These are phyloP conservation scores for Cyberlindnera euphorbiiphila DNA, from an alignment of 805 yeast species.

Conservation along the genomic window DNA sequence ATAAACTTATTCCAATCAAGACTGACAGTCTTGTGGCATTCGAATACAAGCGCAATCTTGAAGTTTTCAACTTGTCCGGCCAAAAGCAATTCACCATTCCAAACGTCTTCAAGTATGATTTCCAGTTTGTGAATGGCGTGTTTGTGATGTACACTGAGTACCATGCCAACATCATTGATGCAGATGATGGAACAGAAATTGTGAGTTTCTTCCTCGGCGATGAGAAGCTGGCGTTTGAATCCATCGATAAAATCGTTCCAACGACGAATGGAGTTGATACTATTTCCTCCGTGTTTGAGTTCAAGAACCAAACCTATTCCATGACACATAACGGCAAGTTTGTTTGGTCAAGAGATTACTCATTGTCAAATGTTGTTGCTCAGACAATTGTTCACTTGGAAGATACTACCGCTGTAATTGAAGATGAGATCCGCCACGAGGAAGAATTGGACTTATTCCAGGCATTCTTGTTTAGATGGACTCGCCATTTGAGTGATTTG, in stretches of 20 bases:
- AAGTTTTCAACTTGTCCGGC: conserved; percentile 16
- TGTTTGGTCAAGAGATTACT: conserved; percentile 43
- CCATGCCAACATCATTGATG: conserved; percentile 23
- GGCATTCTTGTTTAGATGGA: conserved; percentile 33
- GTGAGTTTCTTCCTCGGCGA: conserved; percentile 18
- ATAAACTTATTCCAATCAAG: conserved; percentile 17
- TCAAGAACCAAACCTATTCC: conserved; percentile 12
- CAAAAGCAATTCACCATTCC: conserved; percentile 19
- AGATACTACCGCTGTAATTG: conserved; percentile 21
- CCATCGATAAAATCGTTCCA: conserved; percentile 7
- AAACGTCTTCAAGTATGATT: conserved; percentile 22
- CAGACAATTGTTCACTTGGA: conserved; percentile 29
- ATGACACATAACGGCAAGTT: conserved; percentile 11
- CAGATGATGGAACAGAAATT: conserved; percentile 25
- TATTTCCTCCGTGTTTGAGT: conserved; percentile 15
- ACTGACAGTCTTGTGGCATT: conserved; percentile 22
- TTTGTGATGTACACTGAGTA: conserved; percentile 24
- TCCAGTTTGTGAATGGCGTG: conserved; percentile 16
- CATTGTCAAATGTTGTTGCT: conserved; percentile 36
- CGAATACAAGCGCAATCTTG: conserved; percentile 21
- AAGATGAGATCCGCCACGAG: conserved; percentile 31
- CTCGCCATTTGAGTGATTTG: conserved; percentile 26
- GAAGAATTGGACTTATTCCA: conserved; percentile 25
- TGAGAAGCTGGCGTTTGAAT: conserved; percentile 12
- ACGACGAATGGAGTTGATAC: conserved; percentile 16